A percentile compares a stretch with the other conserved stretches of the same genome.
These are phyloP conservation scores for Immersiporthe knoxdaviesiana DNA, from an alignment of 2,329 filamentous ascomycete species.

Conservation along the genomic window DNA sequence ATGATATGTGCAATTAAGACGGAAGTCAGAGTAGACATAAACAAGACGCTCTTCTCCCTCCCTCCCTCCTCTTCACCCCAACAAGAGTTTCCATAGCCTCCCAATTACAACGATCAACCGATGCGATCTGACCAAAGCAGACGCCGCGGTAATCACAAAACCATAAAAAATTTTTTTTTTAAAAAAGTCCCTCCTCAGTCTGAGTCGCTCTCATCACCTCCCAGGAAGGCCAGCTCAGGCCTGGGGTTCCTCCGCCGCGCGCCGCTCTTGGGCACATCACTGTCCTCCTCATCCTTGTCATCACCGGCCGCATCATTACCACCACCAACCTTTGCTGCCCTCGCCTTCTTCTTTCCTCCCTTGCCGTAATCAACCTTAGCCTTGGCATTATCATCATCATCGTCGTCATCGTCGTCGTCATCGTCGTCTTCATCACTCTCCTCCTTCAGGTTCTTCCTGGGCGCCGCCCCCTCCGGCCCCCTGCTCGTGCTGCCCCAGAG, in stretches of 20 bases:
- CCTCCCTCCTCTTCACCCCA: no score
- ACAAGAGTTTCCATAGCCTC: background rate
- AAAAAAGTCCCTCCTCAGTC: conserved; percentile 56
- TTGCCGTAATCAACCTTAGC: conserved; percentile 35
- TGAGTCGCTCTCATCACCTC: conserved; percentile 69
- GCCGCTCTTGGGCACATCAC: conserved; percentile 44
- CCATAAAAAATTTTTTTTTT: no score
- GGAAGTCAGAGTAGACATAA: background rate
- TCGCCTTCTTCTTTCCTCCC: conserved; percentile 33
- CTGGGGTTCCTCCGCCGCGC: conserved; percentile 52
- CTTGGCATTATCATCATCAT: conserved; percentile 35
- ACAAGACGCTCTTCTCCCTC: background rate
- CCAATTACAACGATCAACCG: background rate
- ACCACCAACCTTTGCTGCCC: conserved; percentile 34
- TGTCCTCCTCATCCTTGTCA: no score
- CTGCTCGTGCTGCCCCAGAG: conserved; percentile 68
- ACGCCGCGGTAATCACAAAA: background rate
- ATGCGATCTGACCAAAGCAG: background rate
- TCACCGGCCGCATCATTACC: conserved; percentile 38
- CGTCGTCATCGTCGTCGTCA: conserved; percentile 37
- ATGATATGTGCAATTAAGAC: background rate
- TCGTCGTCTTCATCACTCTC: conserved; percentile 36
- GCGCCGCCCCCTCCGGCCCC: conserved; percentile 47
- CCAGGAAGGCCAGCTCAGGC: conserved; percentile 66
- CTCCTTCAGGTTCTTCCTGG: conserved; percentile 44